Conservation (phyloP, 2,329 filamentous ascomycete species). For the Curvularia spicifera region DNA sequence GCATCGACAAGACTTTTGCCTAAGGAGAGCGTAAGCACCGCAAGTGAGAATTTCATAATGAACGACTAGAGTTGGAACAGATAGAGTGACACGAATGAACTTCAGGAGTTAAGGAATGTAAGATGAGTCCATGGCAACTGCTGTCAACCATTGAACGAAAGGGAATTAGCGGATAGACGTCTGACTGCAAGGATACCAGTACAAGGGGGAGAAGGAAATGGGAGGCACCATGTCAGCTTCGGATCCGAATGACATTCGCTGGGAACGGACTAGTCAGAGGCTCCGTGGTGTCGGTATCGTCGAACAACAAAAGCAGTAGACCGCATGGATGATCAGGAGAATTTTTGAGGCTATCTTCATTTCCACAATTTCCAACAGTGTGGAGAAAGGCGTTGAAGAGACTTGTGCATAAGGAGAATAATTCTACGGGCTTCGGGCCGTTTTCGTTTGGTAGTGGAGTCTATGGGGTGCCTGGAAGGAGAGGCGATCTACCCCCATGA, state of each 20-base stretch:
- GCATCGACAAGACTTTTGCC: conserved; percentile 13
- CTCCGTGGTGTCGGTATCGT: not conserved
- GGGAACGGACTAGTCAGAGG: not conserved
- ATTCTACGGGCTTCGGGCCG: not conserved
- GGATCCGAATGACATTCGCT: not conserved
- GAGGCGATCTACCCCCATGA: not conserved
- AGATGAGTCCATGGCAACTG: not conserved
- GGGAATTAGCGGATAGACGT: not conserved
- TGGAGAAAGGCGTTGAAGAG: not conserved
- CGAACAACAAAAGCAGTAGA: not conserved
- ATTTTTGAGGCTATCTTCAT: not conserved
- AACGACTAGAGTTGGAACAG: conserved; percentile 1
- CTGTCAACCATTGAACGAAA: not conserved
- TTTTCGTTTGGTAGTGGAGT: not conserved
- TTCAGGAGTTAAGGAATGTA: not conserved
- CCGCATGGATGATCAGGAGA: not conserved
- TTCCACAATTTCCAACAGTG: not conserved
- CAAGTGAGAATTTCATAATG: conserved; percentile 25
- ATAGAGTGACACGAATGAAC: not conserved
- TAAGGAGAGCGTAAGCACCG: conserved; percentile 20
- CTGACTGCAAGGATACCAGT: not conserved
- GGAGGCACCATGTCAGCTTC: not conserved
- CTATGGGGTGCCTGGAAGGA: not conserved
- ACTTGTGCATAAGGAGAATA: not conserved
- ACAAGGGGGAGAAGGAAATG: too few species aligned